phyloP scores from a whole-genome alignment of 192 early-diverging fungal genomes.

The Radiomyces spectabilis region DNA sequence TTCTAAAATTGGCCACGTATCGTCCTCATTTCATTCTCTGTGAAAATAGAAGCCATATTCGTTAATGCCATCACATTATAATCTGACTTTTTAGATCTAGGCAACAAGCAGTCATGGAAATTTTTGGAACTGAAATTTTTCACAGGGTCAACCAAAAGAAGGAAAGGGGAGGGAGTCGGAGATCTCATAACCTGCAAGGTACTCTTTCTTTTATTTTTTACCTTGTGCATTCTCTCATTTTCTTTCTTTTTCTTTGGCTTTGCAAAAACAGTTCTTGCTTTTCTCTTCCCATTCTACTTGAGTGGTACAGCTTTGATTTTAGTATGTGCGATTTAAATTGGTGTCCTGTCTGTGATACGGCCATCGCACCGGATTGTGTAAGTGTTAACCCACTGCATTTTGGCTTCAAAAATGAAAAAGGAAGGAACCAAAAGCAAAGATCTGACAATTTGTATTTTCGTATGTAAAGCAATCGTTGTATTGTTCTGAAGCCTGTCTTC shows the following conservation, averaged over 20 bases:
- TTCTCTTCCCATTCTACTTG: neutral
- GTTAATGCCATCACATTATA: too few species aligned
- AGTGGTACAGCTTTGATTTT: neutral
- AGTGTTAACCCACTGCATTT: too few species aligned
- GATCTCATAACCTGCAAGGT: neutral
- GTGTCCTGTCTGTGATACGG: slow-evolving; percentile 26
- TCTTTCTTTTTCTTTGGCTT: neutral
- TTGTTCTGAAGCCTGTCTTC: neutral
- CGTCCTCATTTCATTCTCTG: too few species aligned
- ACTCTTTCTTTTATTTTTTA: neutral
- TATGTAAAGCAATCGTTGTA: neutral
- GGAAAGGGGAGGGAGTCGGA: neutral
- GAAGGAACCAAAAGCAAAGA: too few species aligned
- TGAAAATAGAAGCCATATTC: too few species aligned
- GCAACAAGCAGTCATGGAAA: too few species aligned
- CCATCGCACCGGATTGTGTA: slow-evolving; percentile 18
- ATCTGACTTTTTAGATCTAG: too few species aligned
- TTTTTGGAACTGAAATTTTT: too few species aligned
- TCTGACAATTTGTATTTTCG: neutral
- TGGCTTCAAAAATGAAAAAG: too few species aligned
- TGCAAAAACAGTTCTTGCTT: neutral
- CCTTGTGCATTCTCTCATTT: neutral
- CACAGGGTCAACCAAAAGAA: neutral
- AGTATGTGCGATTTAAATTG: slow-evolving; percentile 24
- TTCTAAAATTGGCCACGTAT: too few species aligned